A percentile compares a stretch with the other conserved stretches of the same genome.
Conservation (phyloP, 768 basidiomycete species). For the Rhizopogon salebrosus region DNA sequence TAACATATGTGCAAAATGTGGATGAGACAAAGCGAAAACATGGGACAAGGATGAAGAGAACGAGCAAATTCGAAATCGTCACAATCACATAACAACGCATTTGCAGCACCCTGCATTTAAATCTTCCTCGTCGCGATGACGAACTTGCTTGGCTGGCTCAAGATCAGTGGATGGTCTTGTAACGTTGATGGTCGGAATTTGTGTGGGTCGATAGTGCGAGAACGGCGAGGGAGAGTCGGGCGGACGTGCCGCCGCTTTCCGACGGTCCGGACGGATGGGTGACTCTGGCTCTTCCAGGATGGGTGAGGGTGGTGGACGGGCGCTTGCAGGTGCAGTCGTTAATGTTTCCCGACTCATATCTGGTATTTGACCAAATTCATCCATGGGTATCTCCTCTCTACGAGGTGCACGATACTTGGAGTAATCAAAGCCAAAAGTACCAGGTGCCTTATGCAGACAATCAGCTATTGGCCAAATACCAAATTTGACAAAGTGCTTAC, state of each 20-base stretch:
- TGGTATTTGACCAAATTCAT: conserved; percentile 55
- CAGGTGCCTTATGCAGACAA: conserved; percentile 53
- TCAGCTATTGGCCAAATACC: conserved; percentile 4
- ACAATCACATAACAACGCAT: conserved; percentile 76
- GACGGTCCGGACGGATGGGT: conserved; percentile 20
- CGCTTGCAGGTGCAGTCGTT: conserved; percentile 13
- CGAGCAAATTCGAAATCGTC: conserved; percentile 16
- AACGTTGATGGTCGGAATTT: conserved; percentile 28
- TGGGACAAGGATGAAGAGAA: conserved; percentile 11
- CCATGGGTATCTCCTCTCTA: conserved; percentile 50
- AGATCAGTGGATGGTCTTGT: conserved; percentile 25
- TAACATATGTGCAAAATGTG: conserved; percentile 16
- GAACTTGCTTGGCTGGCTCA: conserved; percentile 21
- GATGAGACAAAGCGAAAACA: conserved; percentile 19
- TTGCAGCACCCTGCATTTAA: conserved; percentile 66
- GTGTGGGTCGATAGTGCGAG: conserved; percentile 40
- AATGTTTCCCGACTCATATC: conserved; percentile 11
- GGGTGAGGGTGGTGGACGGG: conserved; percentile 9
- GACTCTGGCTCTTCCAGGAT: conserved; percentile 24
- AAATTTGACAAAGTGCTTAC: background rate
- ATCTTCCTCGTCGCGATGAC: conserved; percentile 40
- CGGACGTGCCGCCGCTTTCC: conserved; percentile 17
- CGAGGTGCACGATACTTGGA: conserved; percentile 59
- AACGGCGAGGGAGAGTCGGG: conserved; percentile 60
- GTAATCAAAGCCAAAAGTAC: conserved; percentile 76